phyloP scores from a whole-genome alignment of 345 rosid genomes.

The Carallia brachiata region DNA sequence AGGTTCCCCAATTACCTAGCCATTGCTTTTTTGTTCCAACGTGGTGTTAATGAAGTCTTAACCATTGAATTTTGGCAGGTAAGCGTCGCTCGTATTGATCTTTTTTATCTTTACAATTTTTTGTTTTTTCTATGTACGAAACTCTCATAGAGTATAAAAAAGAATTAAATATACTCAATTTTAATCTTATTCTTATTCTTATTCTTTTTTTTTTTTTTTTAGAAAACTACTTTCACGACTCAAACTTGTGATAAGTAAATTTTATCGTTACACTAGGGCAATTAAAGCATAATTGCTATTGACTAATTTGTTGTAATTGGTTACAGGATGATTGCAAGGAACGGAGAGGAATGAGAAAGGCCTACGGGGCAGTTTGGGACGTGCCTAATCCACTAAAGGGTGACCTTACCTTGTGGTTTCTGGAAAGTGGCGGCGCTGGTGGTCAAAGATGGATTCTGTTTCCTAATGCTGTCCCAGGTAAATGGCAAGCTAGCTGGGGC shows the following conservation, averaged over 20 bases:
- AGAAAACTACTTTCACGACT: too few relatives aligned
- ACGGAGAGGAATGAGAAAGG: conserved; percentile 75
- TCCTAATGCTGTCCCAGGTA: conserved; percentile 42
- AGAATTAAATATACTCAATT: too few relatives aligned
- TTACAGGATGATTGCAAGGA: conserved; percentile 55
- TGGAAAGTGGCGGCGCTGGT: conserved; percentile 43
- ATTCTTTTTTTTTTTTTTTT: too few relatives aligned
- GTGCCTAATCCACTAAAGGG: conserved; percentile 56
- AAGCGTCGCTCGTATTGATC: background rate
- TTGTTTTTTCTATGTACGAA: background rate
- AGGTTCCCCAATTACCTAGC: conserved; percentile 64
- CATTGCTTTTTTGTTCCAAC: conserved; percentile 43
- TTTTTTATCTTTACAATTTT: background rate
- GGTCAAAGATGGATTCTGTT: conserved; percentile 51
- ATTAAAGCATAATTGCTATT: background rate
- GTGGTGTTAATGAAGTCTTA: conserved; percentile 46
- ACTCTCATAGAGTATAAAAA: too few relatives aligned
- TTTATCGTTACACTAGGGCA: background rate
- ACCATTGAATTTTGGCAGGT: conserved; percentile 74
- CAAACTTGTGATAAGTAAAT: too few relatives aligned
- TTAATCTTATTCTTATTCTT: too few relatives aligned
- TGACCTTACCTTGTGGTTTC: conserved; percentile 46
- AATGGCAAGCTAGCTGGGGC: conserved; percentile 67
- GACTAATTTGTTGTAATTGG: background rate
- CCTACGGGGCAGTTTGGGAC: conserved; percentile 70